Evolutionary conservation across 1,139 yeast genomes (phyloP).

Genomic region (Scheffersomyces lignicola): DNA sequence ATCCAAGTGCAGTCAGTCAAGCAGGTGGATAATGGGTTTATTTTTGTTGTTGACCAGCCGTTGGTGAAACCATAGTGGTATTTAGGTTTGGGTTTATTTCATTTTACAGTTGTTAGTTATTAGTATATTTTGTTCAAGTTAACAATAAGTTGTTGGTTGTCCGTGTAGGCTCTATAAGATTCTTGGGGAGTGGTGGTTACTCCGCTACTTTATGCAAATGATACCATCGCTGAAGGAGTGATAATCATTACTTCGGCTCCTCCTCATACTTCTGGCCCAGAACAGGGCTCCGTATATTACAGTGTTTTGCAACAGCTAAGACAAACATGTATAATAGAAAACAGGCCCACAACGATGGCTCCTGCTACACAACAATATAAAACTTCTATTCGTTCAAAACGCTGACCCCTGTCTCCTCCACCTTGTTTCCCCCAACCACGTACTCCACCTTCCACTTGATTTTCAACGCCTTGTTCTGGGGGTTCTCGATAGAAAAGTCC

Average conservation of each 20-base stretch:
- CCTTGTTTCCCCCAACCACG: slow-evolving; percentile 41
- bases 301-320: no score
- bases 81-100: slow-evolving; percentile 4
- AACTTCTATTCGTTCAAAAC: slow-evolving; percentile 19
- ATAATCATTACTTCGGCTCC: no score
- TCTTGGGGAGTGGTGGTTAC: no score
- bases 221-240: no score
- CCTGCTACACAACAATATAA: no score
- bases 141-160: no score
- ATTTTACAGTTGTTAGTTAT: slow-evolving; percentile 1
- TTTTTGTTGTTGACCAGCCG: slow-evolving; percentile 49
- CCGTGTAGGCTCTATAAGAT: no score
- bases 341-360: no score
- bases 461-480: slow-evolving; percentile 53
- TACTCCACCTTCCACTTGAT: slow-evolving; percentile 81
- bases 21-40: slow-evolving; percentile 59
- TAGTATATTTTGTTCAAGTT: neutral
- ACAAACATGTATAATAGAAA: no score
- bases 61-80: slow-evolving; percentile 27
- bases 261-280: no score
- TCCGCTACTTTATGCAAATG: no score
- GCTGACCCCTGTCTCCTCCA: slow-evolving; percentile 60
- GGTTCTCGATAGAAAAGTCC: slow-evolving; percentile 57
- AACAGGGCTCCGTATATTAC: no score
- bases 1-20: slow-evolving; percentile 40